phyloP scores from a whole-genome alignment of 1,139 yeast species.

The Torulaspora pretoriensis region DNA sequence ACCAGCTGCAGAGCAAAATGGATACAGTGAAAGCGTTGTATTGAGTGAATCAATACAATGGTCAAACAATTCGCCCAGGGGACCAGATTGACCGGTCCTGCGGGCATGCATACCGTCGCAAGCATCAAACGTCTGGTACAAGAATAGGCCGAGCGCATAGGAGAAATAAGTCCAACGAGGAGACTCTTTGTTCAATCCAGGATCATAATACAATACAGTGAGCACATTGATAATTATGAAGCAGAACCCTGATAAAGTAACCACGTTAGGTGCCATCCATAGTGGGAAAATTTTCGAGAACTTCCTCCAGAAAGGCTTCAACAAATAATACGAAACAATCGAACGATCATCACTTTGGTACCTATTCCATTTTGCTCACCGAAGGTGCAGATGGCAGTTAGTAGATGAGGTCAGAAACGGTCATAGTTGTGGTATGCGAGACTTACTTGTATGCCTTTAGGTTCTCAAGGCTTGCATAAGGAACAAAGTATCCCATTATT shows the following conservation, averaged over 20 bases:
- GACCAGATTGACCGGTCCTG: conserved; percentile 90
- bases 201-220: conserved; percentile 70
- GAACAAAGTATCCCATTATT: conserved; percentile 70
- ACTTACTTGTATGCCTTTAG: conserved; percentile 64
- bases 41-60: conserved; percentile 91
- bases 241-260: conserved; percentile 71
- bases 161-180: conserved; percentile 84
- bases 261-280: conserved; percentile 85
- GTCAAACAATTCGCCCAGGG: conserved; percentile 89
- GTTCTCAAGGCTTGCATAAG: conserved; percentile 55
- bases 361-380: conserved; percentile 16
- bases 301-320: conserved; percentile 68
- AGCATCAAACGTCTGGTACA: conserved; percentile 95
- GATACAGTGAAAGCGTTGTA: conserved; percentile 71
- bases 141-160: conserved; percentile 77
- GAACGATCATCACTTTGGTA: conserved; percentile 81
- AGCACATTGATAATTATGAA: conserved; percentile 64
- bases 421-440: too few species aligned
- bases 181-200: conserved; percentile 51
- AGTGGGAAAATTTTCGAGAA: conserved; percentile 73
- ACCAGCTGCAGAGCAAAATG: conserved; percentile 69
- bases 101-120: conserved; percentile 94
- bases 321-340: conserved; percentile 62
- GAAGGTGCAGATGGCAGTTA: background rate
- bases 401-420: background rate